A percentile compares a stretch with the other conserved stretches of the same genome.
Conservation (phyloP, 352 stramenopile genomes). For the Chrysophaeum taylorii region DNA sequence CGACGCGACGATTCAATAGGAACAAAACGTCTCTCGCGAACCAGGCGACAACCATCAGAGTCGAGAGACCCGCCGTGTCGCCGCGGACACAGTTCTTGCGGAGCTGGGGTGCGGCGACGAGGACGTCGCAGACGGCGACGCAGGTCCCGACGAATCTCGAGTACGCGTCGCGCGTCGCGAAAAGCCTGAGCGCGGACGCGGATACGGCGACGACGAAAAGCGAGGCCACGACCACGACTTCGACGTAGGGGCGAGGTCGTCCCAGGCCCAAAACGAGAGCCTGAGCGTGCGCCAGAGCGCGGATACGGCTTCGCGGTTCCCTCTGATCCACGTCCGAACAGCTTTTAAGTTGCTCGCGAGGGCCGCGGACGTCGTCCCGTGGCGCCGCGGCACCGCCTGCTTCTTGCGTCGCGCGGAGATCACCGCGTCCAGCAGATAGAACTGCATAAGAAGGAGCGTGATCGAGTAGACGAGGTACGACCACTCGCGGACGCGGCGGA, state of each 20-base stretch:
- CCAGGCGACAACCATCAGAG: too few species aligned
- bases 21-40: not conserved
- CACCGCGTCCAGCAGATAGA: slow-evolving; percentile 5
- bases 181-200: not conserved
- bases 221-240: slow-evolving; percentile 6
- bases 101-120: too few species aligned
- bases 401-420: not conserved
- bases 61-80: too few species aligned
- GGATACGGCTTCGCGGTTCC: not conserved
- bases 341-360: not conserved
- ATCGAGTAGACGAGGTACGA: not conserved
- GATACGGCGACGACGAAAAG: not conserved
- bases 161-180: not conserved
- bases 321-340: not conserved
- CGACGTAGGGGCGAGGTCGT: slow-evolving; percentile 13
- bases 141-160: too few species aligned
- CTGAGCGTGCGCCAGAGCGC: not conserved
- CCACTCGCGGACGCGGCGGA: not conserved
- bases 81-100: too few species aligned
- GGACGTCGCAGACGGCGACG: too few species aligned
- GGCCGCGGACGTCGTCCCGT: not conserved
- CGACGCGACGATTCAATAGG: too few species aligned
- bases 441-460: not conserved
- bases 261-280: slow-evolving; percentile 7
- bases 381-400: not conserved